phyloP scores from a whole-genome alignment of 495 filamentous ascomycete species.

The Cetradonia linearis region DNA sequence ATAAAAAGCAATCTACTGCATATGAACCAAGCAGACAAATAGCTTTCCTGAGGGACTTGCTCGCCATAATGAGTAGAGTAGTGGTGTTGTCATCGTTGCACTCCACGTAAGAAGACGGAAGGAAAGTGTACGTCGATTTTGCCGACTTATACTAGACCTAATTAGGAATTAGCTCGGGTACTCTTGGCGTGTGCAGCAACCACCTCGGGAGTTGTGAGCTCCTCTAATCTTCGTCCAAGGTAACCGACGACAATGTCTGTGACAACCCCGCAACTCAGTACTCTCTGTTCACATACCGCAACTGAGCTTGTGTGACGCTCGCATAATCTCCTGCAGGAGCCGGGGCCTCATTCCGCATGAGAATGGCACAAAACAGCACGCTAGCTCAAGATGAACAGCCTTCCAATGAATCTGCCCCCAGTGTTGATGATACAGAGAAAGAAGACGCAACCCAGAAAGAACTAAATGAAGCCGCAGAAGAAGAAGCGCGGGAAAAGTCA shows the following conservation, averaged over 20 bases:
- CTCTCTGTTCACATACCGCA: neutral
- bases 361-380: neutral
- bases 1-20: neutral
- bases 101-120: neutral
- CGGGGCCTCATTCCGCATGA: neutral
- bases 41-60: neutral
- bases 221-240: neutral
- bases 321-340: neutral
- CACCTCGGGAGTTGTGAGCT: neutral
- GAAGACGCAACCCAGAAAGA: constrained; percentile 26
- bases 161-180: neutral
- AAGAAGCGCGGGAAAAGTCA: constrained; percentile 65
- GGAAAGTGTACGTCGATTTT: neutral
- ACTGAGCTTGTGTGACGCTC: neutral
- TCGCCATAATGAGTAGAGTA: neutral
- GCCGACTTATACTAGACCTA: neutral
- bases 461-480: constrained; percentile 63
- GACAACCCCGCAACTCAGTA: neutral
- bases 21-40: neutral
- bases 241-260: neutral
- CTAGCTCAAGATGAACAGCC: neutral
- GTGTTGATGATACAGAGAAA: neutral
- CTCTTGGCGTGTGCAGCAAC: neutral
- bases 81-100: neutral
- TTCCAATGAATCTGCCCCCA: neutral